Base-by-base conservation (phyloP, 805 yeast species). In the Torulaspora franciscae region DNA sequence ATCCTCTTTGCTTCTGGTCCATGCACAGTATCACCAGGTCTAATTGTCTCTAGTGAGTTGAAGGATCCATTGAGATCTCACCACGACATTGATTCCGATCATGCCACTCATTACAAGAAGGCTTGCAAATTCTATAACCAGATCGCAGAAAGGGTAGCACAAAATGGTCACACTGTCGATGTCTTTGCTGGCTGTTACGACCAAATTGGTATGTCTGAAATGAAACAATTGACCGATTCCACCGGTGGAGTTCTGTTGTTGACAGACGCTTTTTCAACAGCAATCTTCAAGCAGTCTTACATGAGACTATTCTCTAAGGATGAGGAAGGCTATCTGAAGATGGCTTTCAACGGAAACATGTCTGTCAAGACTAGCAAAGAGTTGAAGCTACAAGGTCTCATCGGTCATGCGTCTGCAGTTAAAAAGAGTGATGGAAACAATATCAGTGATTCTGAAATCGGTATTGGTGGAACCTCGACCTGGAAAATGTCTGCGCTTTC, bases 31-130 rank as follows among this genome's bases (percentile, higher is more conserved):
- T 85, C 84, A 37, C 98, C 99, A 9, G 99, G 99, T 57, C 72
- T 86, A 64, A 88, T 93, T 54, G 99, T 93, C 24, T 87, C 91
- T 36, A 80, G 83, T 19, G 93, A 89, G 65, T 76, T 93, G 64
- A 85, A 86, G 64, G 99, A 93, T 68, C 96, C 99, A 39, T 85
- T 93, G 57, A 81, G 99, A 73, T 93, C 99, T 7, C 99, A 93
- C 69, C 87, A 85, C 60, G 99, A 93, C 65, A 86, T 93, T 54
- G 98, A 93, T 65, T 82, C 89, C 54, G 97, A 91, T 58, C 68
- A 76, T 40, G 95, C 96, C 45, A 83, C 83, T 61, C 95, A 89
- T 64, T 86, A 81, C 70, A 83, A 85, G 60, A 86, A 85, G 65
- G 95, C 96, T 7, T 77, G 76, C 56, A 83, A 86, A 65, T 89